phyloP scores from a whole-genome alignment of 1,284 basidiomycete species.

The Tilletiaria anomala region DNA sequence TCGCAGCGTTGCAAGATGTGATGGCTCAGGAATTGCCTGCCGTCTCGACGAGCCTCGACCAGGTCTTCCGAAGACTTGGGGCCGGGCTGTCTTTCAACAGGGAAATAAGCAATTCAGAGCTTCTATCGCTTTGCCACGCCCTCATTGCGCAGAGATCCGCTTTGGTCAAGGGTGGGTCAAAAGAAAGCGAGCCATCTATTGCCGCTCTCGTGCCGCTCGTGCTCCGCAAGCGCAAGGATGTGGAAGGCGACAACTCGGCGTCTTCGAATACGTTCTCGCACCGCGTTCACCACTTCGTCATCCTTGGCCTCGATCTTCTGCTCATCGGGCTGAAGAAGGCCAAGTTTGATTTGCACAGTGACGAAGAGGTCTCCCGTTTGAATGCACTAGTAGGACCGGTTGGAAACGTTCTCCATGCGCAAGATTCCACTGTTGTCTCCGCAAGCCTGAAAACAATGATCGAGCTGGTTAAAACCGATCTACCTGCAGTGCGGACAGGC shows the following conservation, averaged over 20 bases:
- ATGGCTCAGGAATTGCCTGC: slow-evolving; percentile 65
- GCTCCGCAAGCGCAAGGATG: slow-evolving; percentile 24
- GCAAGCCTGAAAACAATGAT: slow-evolving; percentile 68
- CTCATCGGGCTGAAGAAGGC: slow-evolving; percentile 71
- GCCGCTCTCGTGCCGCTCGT: slow-evolving; percentile 11
- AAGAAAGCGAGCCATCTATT: slow-evolving; percentile 5
- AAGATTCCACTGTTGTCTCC: slow-evolving; percentile 60
- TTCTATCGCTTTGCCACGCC: slow-evolving; percentile 73
- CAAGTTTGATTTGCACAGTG: slow-evolving; percentile 69
- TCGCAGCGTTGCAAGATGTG: slow-evolving; percentile 67
- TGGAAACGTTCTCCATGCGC: slow-evolving; percentile 84
- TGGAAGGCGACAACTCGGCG: slow-evolving; percentile 21
- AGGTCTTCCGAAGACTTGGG: slow-evolving; percentile 68
- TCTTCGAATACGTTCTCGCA: slow-evolving; percentile 40
- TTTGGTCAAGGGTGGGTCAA: slow-evolving; percentile 43
- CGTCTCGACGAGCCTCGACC: slow-evolving; percentile 74
- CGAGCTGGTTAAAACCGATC: slow-evolving; percentile 67
- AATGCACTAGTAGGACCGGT: slow-evolving; percentile 75
- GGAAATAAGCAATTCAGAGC: slow-evolving; percentile 55
- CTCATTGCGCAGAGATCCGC: slow-evolving; percentile 78
- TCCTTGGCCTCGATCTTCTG: slow-evolving; percentile 83
- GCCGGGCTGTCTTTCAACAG: slow-evolving; percentile 71
- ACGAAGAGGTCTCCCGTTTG: slow-evolving; percentile 57
- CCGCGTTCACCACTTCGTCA: slow-evolving; percentile 64
- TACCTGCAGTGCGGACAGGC: slow-evolving; percentile 61